Percentiles rank a stretch among this genome's conserved stretches.
Conservation (phyloP, 1,139 yeast genomes). For the Kluyveromyces sp. region DNA sequence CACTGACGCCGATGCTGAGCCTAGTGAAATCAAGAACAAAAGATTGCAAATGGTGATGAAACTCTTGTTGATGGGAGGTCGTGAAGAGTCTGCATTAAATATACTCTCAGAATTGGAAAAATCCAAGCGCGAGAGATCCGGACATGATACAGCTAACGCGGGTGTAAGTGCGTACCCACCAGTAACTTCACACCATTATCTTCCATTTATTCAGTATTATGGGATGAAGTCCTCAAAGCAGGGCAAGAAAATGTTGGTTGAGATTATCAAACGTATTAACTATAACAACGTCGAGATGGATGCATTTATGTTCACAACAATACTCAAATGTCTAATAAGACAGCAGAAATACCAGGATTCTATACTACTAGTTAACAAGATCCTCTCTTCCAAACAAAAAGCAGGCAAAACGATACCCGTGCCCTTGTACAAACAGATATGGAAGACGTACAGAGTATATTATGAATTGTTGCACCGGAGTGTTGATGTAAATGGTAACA, state of each 20-base stretch:
- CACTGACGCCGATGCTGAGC: conserved; percentile 1
- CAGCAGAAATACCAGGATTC: neutral
- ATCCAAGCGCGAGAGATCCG: neutral
- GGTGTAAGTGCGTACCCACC: conserved; percentile 7
- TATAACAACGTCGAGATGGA: neutral
- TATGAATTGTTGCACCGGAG: conserved; percentile 11
- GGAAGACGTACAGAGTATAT: conserved; percentile 21
- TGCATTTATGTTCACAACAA: neutral
- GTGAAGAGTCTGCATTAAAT: conserved; percentile 15
- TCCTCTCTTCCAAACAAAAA: neutral
- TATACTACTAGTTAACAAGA: neutral
- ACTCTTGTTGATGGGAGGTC: conserved; percentile 12
- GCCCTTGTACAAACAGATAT: conserved; percentile 21
- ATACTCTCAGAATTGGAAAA: conserved; percentile 16
- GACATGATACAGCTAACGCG: neutral
- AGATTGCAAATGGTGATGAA: conserved; percentile 12
- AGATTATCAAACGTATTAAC: neutral
- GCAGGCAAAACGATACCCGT: neutral
- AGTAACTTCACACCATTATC: conserved; percentile 25
- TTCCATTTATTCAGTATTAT: conserved; percentile 21
- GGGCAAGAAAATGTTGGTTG: neutral
- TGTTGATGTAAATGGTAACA: neutral
- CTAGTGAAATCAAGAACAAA: conserved; percentile 8
- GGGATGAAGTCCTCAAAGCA: neutral
- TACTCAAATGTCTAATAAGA: neutral